These are phyloP conservation scores for Penicillium oxalicum DNA, from an alignment of 2,329 filamentous ascomycete species.

Conservation along the genomic window DNA sequence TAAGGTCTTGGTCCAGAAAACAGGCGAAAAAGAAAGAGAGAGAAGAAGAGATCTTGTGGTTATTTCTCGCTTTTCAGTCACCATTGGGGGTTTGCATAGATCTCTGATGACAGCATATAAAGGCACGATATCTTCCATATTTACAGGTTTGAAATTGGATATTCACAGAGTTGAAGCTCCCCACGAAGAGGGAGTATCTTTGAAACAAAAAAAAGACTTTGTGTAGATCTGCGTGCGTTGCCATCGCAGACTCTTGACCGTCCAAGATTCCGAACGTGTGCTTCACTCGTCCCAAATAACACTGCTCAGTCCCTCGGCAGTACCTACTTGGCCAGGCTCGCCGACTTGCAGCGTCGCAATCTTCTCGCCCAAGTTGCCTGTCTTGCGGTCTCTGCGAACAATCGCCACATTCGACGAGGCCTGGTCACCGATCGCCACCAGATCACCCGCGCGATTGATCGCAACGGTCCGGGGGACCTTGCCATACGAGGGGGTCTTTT, in stretches of 20 bases:
- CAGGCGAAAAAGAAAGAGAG: no score
- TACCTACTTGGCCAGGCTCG: slow-evolving; percentile 21
- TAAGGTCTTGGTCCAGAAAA: slow-evolving; percentile 37
- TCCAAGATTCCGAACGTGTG: background rate
- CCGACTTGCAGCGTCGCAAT: slow-evolving; percentile 29
- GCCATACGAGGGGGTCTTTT: slow-evolving; percentile 60
- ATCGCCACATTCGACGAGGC: slow-evolving; percentile 55
- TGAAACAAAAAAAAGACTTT: background rate
- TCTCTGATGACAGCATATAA: slow-evolving; percentile 7
- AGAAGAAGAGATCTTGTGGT: no score
- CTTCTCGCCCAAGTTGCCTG: slow-evolving; percentile 51
- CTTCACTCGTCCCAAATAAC: slow-evolving; percentile 31
- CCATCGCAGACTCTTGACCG: background rate
- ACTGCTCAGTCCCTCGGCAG: slow-evolving; percentile 30
- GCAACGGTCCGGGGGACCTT: slow-evolving; percentile 61
- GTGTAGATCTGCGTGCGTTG: slow-evolving; percentile 7
- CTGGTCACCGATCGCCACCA: slow-evolving; percentile 63
- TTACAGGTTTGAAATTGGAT: no score
- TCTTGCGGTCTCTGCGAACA: slow-evolving; percentile 53
- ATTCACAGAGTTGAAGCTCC: background rate
- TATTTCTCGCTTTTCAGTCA: background rate
- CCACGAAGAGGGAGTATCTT: background rate
- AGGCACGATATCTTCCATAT: background rate
- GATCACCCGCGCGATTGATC: slow-evolving; percentile 57
- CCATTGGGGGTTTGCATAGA: background rate